Percentiles rank a stretch among this genome's conserved stretches.
Conservation (phyloP, 169 alveolate genomes). For the Plasmodium inui region DNA sequence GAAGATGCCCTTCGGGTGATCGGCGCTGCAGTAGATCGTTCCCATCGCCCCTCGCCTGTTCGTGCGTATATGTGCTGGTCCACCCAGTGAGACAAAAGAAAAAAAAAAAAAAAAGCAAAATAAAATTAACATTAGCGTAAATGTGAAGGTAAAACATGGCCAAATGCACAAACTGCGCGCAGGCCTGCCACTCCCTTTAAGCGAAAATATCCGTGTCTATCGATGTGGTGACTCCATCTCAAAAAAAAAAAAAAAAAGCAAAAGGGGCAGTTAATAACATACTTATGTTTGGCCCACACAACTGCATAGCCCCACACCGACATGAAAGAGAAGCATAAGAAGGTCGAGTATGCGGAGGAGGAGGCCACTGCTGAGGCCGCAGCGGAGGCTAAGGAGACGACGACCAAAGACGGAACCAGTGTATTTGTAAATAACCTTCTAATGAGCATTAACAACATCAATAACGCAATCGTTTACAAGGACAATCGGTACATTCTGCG, state of each 20-base stretch:
- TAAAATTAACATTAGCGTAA: too few relatives aligned
- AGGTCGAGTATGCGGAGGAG: slow-evolving; percentile 9
- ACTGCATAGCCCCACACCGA: background rate
- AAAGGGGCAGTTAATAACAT: background rate
- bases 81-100: background rate
- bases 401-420: background rate
- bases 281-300: background rate
- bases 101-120: background rate
- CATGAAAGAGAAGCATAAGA: slow-evolving; percentile 1
- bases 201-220: too few relatives aligned
- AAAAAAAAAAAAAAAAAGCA: too few relatives aligned
- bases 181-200: too few relatives aligned
- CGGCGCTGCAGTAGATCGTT: background rate
- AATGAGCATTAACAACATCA: slow-evolving; percentile 41
- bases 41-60: background rate
- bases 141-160: too few relatives aligned
- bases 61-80: background rate
- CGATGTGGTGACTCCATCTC: too few relatives aligned
- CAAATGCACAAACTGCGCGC: too few relatives aligned
- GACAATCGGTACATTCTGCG: slow-evolving; percentile 64
- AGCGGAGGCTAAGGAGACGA: background rate
- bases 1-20: background rate
- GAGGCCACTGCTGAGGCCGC: background rate
- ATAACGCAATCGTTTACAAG: slow-evolving; percentile 33
- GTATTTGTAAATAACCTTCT: slow-evolving; percentile 38